A percentile compares a stretch with the other conserved stretches of the same genome.
Evolutionary conservation across 2,329 filamentous ascomycete species (phyloP).

Genomic region (Knufia fluminis): DNA sequence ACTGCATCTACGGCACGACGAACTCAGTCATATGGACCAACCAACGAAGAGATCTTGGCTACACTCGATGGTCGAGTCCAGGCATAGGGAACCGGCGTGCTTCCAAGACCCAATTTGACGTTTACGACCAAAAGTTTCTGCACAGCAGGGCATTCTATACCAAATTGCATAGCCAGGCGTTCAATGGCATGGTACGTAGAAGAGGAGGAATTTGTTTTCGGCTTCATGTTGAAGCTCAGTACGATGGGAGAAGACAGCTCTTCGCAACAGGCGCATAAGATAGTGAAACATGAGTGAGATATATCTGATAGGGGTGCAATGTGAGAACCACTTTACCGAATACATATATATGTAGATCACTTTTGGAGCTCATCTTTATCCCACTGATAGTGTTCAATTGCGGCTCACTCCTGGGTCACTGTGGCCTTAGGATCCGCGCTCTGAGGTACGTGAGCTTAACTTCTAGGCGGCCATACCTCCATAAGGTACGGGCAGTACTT

Average conservation of each 20-base stretch:
- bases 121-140: neutral
- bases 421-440: no score
- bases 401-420: no score
- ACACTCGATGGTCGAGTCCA: constrained; percentile 2
- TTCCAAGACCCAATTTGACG: neutral
- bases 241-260: neutral
- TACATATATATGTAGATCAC: neutral
- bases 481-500: no score
- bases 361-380: no score
- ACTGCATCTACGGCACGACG: neutral
- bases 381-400: no score
- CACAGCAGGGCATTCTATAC: neutral
- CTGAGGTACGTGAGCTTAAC: no score
- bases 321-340: neutral
- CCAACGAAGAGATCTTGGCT: constrained; percentile 3
- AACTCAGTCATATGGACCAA: neutral
- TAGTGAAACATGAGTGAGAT: neutral
- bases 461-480: no score
- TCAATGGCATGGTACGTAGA: neutral
- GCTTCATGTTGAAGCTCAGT: neutral
- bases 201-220: neutral
- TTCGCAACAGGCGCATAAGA: neutral
- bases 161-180: neutral
- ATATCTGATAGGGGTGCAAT: neutral
- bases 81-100: neutral